phyloP scores from a whole-genome alignment of 1,284 basidiomycete species.

The Irpex sp. region DNA sequence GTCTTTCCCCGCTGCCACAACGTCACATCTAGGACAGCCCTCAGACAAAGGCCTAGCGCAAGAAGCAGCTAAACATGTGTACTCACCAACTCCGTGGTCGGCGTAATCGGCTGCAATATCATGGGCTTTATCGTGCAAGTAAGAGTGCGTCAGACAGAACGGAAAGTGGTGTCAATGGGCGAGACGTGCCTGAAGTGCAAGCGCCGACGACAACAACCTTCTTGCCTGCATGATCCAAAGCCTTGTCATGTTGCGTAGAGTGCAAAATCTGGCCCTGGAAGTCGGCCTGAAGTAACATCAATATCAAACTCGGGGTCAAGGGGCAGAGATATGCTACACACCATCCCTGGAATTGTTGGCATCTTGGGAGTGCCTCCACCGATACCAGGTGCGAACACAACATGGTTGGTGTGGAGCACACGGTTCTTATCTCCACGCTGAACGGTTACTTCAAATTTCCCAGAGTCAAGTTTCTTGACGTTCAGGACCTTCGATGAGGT shows the following conservation, averaged over 20 bases:
- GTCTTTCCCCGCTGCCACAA: constrained; percentile 73
- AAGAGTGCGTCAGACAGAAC: neutral
- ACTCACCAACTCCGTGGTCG: constrained; percentile 43
- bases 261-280: constrained; percentile 68
- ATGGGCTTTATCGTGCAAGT: constrained; percentile 27
- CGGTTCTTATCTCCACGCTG: constrained; percentile 43
- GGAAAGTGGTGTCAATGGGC: neutral
- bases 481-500: constrained; percentile 51
- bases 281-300: constrained; percentile 41
- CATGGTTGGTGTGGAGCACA: constrained; percentile 54
- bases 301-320: too few species aligned
- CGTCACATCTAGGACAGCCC: constrained; percentile 51
- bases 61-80: neutral
- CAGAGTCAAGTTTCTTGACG: constrained; percentile 44
- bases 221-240: constrained; percentile 60
- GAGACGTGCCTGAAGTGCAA: constrained; percentile 58
- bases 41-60: too few species aligned
- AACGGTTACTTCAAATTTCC: constrained; percentile 58
- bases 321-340: constrained; percentile 11
- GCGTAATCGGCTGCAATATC: constrained; percentile 48
- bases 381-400: constrained; percentile 67
- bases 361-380: constrained; percentile 53
- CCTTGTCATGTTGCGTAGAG: constrained; percentile 58
- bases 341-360: constrained; percentile 48
- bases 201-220: constrained; percentile 70